phyloP scores from a whole-genome alignment of 169 alveolate species.

The Theileria orientalis region DNA sequence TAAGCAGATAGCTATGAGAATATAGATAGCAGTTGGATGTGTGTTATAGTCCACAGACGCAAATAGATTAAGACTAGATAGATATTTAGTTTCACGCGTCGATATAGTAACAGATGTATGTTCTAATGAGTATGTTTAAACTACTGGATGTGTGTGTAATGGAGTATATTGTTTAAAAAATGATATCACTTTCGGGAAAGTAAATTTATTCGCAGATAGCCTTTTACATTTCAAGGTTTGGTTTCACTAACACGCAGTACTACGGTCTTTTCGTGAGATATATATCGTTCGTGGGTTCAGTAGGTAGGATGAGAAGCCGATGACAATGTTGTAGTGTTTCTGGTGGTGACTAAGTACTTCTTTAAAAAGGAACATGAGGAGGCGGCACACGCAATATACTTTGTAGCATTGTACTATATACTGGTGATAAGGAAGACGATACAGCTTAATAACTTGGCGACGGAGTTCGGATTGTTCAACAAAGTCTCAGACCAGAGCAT shows the following conservation, averaged over 20 bases:
- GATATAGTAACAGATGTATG: too few relatives aligned
- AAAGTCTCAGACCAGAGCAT: constrained; percentile 78
- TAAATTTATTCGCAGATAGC: too few relatives aligned
- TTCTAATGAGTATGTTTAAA: too few relatives aligned
- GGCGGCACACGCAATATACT: constrained; percentile 3
- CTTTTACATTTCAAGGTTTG: background rate
- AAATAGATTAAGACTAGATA: too few relatives aligned
- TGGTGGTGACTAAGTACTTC: constrained; percentile 23
- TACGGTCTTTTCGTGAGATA: background rate
- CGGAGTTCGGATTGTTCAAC: constrained; percentile 73
- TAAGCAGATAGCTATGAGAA: constrained; percentile 53
- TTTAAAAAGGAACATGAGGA: constrained; percentile 10
- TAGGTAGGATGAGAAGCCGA: background rate
- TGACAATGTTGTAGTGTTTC: constrained; percentile 17
- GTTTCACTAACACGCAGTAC: background rate
- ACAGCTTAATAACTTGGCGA: constrained; percentile 18
- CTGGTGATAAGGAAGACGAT: constrained; percentile 11
- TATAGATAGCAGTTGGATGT: too few relatives aligned
- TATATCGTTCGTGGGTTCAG: background rate
- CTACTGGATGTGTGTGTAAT: too few relatives aligned
- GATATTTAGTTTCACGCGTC: too few relatives aligned
- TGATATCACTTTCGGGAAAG: too few relatives aligned
- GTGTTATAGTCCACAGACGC: too few relatives aligned
- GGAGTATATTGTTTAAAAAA: too few relatives aligned
- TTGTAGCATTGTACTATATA: background rate